A percentile compares a stretch with the other conserved stretches of the same genome.
Evolutionary conservation across 805 yeast genomes (phyloP).

Genomic region (Peterozyma toletana): DNA sequence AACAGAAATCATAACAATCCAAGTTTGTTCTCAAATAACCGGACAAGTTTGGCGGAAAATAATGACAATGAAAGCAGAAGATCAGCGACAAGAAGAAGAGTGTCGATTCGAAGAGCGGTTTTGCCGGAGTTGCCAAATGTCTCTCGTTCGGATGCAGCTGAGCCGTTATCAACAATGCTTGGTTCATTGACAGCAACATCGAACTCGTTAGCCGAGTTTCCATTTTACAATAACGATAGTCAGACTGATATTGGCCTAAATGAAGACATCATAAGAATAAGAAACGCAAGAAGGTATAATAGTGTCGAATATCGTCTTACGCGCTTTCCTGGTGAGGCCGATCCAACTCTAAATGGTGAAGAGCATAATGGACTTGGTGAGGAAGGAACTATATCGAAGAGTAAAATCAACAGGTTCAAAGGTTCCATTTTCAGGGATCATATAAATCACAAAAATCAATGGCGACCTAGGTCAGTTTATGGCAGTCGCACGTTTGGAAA

Average conservation of each 20-base stretch:
- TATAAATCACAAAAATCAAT: not conserved
- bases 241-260: conserved; percentile 16
- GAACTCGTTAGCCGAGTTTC: not conserved
- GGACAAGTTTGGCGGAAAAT: no score
- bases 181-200: conserved; percentile 3
- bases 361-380: not conserved
- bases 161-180: conserved; percentile 4
- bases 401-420: not conserved
- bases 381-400: not conserved
- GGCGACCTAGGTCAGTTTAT: not conserved
- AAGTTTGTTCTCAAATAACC: no score
- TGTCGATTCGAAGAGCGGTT: no score
- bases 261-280: conserved; percentile 14
- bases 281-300: conserved; percentile 1
- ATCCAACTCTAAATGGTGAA: conserved; percentile 3
- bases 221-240: conserved; percentile 13
- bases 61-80: no score
- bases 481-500: not conserved
- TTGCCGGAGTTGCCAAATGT: no score
- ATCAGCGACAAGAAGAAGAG: no score
- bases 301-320: no score
- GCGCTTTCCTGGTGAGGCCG: no score
- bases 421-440: conserved; percentile 5
- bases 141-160: conserved; percentile 1
- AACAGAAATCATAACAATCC: no score